A percentile compares a stretch with the other conserved stretches of the same genome.
These are phyloP conservation scores for Phytophthora cactorum DNA, from an alignment of 352 stramenopile genomes.

Conservation along the genomic window DNA sequence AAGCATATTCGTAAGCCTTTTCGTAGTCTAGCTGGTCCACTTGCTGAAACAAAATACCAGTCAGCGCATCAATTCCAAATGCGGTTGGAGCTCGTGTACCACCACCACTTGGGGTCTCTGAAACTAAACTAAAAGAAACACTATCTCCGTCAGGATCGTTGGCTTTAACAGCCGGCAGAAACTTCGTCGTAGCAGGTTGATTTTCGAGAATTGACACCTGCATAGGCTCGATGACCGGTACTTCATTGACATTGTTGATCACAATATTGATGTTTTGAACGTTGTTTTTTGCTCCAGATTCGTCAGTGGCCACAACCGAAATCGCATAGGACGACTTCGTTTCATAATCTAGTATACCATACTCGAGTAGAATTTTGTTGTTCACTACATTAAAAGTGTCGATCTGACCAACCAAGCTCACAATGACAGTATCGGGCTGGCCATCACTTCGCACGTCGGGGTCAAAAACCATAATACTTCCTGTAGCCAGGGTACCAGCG, in stretches of 20 bases:
- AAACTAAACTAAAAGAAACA: conserved; percentile 26
- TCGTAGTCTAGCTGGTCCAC: conserved; percentile 47
- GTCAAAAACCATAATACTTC: conserved; percentile 29
- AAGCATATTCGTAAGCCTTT: conserved; percentile 10
- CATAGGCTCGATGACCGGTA: conserved; percentile 13
- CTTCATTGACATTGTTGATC: conserved; percentile 31
- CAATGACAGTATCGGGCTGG: conserved; percentile 3
- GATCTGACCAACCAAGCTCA: conserved; percentile 6
- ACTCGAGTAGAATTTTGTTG: conserved; percentile 27
- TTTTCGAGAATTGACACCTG: conserved; percentile 28
- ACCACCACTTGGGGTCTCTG: conserved; percentile 13
- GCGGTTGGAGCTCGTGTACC: conserved; percentile 18
- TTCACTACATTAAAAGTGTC: conserved; percentile 26
- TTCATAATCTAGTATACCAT: conserved; percentile 28
- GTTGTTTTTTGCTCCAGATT: conserved; percentile 19
- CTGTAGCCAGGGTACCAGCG: not conserved
- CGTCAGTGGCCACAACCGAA: conserved; percentile 22
- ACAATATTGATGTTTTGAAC: conserved; percentile 21
- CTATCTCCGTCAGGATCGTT: conserved; percentile 24
- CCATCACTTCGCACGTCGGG: conserved; percentile 24
- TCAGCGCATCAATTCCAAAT: conserved; percentile 51
- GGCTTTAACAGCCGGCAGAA: conserved; percentile 25
- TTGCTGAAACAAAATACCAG: conserved; percentile 46
- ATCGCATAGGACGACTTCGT: conserved; percentile 23
- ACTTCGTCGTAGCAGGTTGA: conserved; percentile 15